Conservation (phyloP, 257 asterid species). For the Nicotiana sylvestris region DNA sequence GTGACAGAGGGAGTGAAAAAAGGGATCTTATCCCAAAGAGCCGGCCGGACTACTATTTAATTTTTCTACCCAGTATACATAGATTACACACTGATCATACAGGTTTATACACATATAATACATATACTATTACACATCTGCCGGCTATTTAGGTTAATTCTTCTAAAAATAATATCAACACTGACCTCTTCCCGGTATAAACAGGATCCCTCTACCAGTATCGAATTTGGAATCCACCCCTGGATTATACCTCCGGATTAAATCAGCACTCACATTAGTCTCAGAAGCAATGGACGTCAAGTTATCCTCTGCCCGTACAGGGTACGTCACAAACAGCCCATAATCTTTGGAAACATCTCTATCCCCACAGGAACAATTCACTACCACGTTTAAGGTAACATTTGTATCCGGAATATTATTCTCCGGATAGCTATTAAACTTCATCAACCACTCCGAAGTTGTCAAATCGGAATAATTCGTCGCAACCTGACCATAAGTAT, state of each 20-base stretch:
- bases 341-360: constrained; percentile 34
- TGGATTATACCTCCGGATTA: constrained; percentile 58
- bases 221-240: constrained; percentile 29
- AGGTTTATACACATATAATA: too few relatives aligned
- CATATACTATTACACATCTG: too few relatives aligned
- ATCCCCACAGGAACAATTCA: constrained; percentile 86
- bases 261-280: constrained; percentile 41
- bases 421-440: constrained; percentile 35
- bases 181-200: constrained; percentile 75
- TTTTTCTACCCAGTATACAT: too few relatives aligned
- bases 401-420: constrained; percentile 44
- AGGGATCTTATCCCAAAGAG: too few relatives aligned
- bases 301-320: constrained; percentile 51
- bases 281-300: constrained; percentile 43
- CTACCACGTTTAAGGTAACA: constrained; percentile 47
- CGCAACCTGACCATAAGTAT: constrained; percentile 36
- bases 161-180: background rate
- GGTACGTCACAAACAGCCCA: constrained; percentile 79
- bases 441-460: constrained; percentile 31
- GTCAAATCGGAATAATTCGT: constrained; percentile 58
- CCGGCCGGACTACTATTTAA: too few relatives aligned
- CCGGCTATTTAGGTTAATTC: too few relatives aligned
- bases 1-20: too few relatives aligned
- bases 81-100: too few relatives aligned
- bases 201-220: constrained; percentile 49